phyloP scores from a whole-genome alignment of 495 filamentous ascomycete species.

The Hyaloscypha finlandica region DNA sequence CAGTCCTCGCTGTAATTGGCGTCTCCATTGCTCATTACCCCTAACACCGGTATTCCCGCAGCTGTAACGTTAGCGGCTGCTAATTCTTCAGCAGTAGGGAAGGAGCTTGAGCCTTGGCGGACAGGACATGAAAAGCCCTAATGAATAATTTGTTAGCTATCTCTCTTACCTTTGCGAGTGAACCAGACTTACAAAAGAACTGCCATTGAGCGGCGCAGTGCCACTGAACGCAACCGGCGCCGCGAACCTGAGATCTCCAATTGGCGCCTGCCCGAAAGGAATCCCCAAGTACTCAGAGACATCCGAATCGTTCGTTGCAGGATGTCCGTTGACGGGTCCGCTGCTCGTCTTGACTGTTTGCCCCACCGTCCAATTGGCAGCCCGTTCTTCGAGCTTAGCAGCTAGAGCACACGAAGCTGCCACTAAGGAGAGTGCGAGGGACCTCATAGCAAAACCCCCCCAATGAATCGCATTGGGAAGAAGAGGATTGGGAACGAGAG shows the following conservation, averaged over 20 bases:
- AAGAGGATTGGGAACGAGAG: neutral
- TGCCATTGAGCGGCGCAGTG: slow-evolving; percentile 26
- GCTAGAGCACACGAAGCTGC: slow-evolving; percentile 6
- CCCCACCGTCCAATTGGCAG: slow-evolving; percentile 30
- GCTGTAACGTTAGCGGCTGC: slow-evolving; percentile 20
- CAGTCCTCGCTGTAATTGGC: slow-evolving; percentile 52
- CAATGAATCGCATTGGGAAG: neutral
- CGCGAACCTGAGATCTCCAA: slow-evolving; percentile 48
- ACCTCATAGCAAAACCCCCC: slow-evolving; percentile 10
- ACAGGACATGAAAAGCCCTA: slow-evolving; percentile 26
- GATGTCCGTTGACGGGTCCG: slow-evolving; percentile 49
- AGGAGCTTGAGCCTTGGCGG: neutral
- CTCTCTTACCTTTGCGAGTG: neutral
- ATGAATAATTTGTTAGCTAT: neutral
- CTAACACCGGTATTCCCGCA: slow-evolving; percentile 2
- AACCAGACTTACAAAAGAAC: slow-evolving; percentile 35
- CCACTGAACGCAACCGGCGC: slow-evolving; percentile 37
- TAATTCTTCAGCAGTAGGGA: neutral
- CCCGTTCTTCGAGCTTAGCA: slow-evolving; percentile 7
- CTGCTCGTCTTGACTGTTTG: slow-evolving; percentile 36
- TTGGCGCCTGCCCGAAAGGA: slow-evolving; percentile 48
- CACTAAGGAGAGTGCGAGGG: slow-evolving; percentile 5
- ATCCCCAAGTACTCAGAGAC: slow-evolving; percentile 56
- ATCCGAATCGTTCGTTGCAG: slow-evolving; percentile 37
- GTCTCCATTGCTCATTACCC: neutral